Conservation (phyloP, 2,329 filamentous ascomycete genomes). For the Ophiocordyceps sinensis region DNA sequence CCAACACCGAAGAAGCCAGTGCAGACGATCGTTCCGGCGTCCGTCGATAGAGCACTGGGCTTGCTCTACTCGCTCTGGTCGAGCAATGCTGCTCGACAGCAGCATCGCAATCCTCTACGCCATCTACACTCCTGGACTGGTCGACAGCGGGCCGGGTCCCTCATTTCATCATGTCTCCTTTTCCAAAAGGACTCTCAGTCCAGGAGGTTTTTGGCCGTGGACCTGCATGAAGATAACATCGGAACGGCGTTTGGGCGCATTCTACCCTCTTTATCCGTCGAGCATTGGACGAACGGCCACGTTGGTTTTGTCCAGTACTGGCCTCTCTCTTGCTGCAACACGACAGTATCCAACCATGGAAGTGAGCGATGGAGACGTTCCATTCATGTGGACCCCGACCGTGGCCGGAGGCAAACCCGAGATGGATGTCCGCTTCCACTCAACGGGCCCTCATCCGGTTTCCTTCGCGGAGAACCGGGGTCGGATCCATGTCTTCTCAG, state of each 20-base stretch:
- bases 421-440: no score
- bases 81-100: neutral
- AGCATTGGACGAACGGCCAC: no score
- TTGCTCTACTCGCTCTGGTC: neutral
- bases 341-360: no score
- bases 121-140: neutral
- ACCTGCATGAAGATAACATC: constrained; percentile 17
- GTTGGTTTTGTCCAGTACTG: no score
- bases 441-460: no score
- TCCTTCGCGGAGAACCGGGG: no score
- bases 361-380: no score
- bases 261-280: neutral
- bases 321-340: no score
- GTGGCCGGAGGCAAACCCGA: no score
- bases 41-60: neutral
- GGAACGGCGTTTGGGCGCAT: constrained; percentile 16
- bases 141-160: neutral
- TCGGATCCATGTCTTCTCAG: no score
- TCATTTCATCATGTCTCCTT: neutral
- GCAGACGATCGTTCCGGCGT: constrained; percentile 1
- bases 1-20: constrained; percentile 5
- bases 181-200: constrained; percentile 7
- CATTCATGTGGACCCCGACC: no score
- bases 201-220: constrained; percentile 7
- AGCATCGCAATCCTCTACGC: neutral